Evolutionary conservation across 345 rosid species (phyloP), one percentile per base, ranked within the genome.

Genomic region (Eucalyptus leucophloia): DNA sequence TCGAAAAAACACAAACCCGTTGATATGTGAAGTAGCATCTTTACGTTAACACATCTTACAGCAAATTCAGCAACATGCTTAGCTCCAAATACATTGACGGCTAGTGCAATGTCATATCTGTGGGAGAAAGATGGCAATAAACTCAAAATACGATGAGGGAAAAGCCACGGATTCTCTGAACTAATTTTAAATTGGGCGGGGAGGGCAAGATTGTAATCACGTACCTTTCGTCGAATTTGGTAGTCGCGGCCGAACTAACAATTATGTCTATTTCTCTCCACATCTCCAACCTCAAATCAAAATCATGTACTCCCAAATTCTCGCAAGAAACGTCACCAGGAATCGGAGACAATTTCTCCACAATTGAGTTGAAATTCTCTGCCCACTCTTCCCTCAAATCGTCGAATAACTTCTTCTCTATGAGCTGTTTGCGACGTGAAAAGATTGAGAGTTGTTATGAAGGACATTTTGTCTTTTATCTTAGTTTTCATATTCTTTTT

Each of bases 1-100:
- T 60, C 7, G 15, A 60, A 26, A 26, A 60, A 60, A 26, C 58
- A 88, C 80, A 83, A 42, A 91, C 95, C 93, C 4, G 95, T 92
- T 45, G 95, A 93, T 6, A 92, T 90, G n/a, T 91, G 98, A 86
- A 95, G 93, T 80, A 96, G 89, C 13, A 93, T 89, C 86, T 90
- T 93, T 28, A 93, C 69, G 81, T 92, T 94, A 21, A 65, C 88
- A 90, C 97, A 95, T 87, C 92, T 93, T 87, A 92, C 94, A 87
- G 95, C 95, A 87, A 96, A 96, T 89, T 91, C 90, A 21, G 91
- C 83, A 44, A 95, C 94, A 89, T 94, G 87, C 86, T 91, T 93
- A 16, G 95, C 95, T 85, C 98, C 97, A 86, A 95, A 60, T 56
- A 97, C 92, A 89, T 96, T 95, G 82, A 95, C 89, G 23, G 86